Evolutionary conservation across 2,329 filamentous ascomycete species (phyloP).

Genomic region (Aspergillus intermedius): DNA sequence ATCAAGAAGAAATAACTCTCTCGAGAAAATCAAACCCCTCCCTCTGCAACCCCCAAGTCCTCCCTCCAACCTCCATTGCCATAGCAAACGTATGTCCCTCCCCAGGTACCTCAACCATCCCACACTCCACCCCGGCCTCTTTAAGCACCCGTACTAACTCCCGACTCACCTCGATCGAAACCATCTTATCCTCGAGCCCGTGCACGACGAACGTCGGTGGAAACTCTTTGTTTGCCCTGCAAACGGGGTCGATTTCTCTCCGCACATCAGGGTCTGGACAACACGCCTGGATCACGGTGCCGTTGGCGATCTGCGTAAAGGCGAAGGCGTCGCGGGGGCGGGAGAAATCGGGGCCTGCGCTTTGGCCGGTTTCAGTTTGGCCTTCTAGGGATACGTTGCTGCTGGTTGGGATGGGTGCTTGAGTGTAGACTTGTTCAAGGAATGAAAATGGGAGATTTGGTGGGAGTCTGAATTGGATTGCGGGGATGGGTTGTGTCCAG

Average conservation of each 20-base stretch:
- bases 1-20: constrained; percentile 9
- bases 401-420: constrained; percentile 31
- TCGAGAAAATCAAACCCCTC: constrained; percentile 40
- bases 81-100: constrained; percentile 42
- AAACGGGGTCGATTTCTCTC: constrained; percentile 25
- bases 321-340: constrained; percentile 36
- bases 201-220: constrained; percentile 41
- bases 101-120: constrained; percentile 32
- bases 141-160: constrained; percentile 21
- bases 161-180: constrained; percentile 32
- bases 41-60: constrained; percentile 29
- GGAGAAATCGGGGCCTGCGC: constrained; percentile 29
- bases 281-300: constrained; percentile 30
- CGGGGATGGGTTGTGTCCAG: constrained; percentile 30
- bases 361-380: constrained; percentile 18
- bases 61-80: constrained; percentile 36
- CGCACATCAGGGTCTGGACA: constrained; percentile 22
- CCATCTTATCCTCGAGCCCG: constrained; percentile 35
- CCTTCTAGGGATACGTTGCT: constrained; percentile 40
- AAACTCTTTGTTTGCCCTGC: constrained; percentile 25
- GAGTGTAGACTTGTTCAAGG: constrained; percentile 30
- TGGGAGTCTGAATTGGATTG: constrained; percentile 23
- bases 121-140: constrained; percentile 27
- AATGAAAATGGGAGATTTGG: constrained; percentile 21
- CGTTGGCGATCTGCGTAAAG: constrained; percentile 37